These are phyloP conservation scores for Kazachstania taianensis DNA, from an alignment of 805 yeast genomes.

Conservation along the genomic window DNA sequence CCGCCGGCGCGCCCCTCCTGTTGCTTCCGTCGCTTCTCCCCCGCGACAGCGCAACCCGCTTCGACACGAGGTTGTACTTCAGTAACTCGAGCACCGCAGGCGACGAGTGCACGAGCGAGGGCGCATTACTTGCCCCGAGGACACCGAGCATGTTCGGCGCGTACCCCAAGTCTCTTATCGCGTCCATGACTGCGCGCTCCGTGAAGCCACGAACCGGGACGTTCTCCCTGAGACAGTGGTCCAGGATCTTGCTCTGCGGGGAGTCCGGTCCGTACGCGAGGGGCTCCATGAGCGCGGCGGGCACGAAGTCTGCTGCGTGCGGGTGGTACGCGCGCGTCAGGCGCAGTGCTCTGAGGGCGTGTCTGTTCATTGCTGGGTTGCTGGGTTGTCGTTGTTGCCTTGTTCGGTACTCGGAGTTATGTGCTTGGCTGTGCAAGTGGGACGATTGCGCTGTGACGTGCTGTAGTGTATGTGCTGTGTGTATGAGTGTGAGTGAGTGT, in stretches of 20 bases:
- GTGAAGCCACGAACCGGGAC: constrained; percentile 27
- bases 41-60: constrained; percentile 35
- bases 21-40: constrained; percentile 18
- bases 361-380: neutral
- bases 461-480: too few species aligned
- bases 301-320: constrained; percentile 15
- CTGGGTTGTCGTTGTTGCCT: too few species aligned
- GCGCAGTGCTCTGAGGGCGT: neutral
- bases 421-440: too few species aligned
- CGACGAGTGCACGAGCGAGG: constrained; percentile 24
- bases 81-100: constrained; percentile 39
- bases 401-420: too few species aligned
- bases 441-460: too few species aligned
- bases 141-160: constrained; percentile 22
- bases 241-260: constrained; percentile 19
- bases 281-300: constrained; percentile 15
- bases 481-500: too few species aligned
- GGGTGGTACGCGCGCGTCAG: constrained; percentile 20
- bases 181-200: constrained; percentile 24
- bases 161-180: constrained; percentile 20
- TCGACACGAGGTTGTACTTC: constrained; percentile 43
- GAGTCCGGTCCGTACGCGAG: constrained; percentile 22
- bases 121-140: constrained; percentile 26
- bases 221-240: constrained; percentile 19
- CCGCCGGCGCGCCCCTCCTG: constrained; percentile 16